phyloP scores from a whole-genome alignment of 352 stramenopile species.

The Elongisporangium undulatum region DNA sequence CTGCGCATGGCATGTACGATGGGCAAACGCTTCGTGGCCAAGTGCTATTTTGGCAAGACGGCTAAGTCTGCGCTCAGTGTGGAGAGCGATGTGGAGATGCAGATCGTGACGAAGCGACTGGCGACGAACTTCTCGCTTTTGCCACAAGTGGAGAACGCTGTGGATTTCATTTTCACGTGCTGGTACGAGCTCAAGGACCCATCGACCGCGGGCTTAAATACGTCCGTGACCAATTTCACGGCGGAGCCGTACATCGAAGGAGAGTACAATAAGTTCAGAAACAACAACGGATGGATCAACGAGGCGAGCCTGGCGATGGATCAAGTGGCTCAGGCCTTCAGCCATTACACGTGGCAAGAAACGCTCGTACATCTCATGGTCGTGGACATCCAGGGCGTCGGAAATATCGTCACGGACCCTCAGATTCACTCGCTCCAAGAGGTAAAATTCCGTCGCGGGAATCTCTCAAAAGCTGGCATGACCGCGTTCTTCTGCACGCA shows the following conservation, averaged over 20 bases:
- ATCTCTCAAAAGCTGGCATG: slow-evolving; percentile 23
- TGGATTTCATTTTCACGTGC: slow-evolving; percentile 44
- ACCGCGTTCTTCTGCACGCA: slow-evolving; percentile 29
- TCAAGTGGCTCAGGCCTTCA: slow-evolving; percentile 34
- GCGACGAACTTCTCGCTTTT: slow-evolving; percentile 25
- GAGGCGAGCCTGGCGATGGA: not conserved
- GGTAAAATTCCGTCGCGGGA: slow-evolving; percentile 17
- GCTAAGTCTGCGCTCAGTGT: slow-evolving; percentile 6
- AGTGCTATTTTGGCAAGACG: slow-evolving; percentile 16
- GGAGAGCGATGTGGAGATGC: slow-evolving; percentile 28
- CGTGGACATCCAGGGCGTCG: slow-evolving; percentile 35
- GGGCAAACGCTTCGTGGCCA: slow-evolving; percentile 23
- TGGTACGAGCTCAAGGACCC: slow-evolving; percentile 32
- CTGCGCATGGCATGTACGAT: slow-evolving; percentile 30
- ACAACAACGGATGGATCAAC: slow-evolving; percentile 30
- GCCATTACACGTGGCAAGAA: slow-evolving; percentile 35
- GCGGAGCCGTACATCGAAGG: slow-evolving; percentile 32
- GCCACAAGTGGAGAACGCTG: slow-evolving; percentile 14
- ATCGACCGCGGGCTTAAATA: not conserved
- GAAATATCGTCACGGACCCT: slow-evolving; percentile 37
- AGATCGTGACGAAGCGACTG: slow-evolving; percentile 34
- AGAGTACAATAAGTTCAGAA: slow-evolving; percentile 46
- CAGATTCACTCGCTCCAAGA: slow-evolving; percentile 31
- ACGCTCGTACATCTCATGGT: slow-evolving; percentile 30
- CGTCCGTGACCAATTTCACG: slow-evolving; percentile 23